Percentiles rank a stretch among this genome's conserved stretches.
Conservation (phyloP, 176 grass and related monocot genomes). For the Calamus simplicifolius region DNA sequence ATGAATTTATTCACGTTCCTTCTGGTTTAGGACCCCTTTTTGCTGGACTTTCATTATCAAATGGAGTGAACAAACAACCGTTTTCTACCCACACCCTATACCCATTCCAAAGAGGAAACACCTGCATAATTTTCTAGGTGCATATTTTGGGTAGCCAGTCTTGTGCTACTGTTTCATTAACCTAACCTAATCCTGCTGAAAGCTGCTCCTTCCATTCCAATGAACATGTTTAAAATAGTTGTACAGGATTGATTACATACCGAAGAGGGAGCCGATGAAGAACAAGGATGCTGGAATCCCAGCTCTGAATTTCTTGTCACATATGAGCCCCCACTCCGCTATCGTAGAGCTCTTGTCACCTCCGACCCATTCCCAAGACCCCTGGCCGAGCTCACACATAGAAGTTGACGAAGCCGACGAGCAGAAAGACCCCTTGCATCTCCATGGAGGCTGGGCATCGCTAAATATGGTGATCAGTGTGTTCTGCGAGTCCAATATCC, state of each 20-base stretch:
- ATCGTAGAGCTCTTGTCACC: constrained; percentile 36
- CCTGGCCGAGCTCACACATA: constrained; percentile 29
- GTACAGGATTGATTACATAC: constrained; percentile 4
- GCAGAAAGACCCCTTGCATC: constrained; percentile 18
- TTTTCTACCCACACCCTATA: too few species aligned
- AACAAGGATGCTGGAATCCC: constrained; percentile 46
- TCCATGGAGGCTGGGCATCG: constrained; percentile 34
- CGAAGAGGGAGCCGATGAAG: constrained; percentile 40
- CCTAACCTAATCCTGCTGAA: too few species aligned
- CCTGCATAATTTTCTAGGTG: too few species aligned
- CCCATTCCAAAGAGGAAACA: too few species aligned
- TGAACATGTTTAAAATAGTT: too few species aligned
- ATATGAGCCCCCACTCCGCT: constrained; percentile 47
- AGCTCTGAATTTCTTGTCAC: constrained; percentile 32
- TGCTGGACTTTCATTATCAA: too few species aligned
- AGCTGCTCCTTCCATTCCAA: too few species aligned
- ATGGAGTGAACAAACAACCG: too few species aligned
- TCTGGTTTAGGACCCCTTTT: too few species aligned
- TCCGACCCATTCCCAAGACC: constrained; percentile 42
- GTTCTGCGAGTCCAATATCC: constrained; percentile 40
- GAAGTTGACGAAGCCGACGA: not conserved
- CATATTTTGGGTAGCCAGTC: too few species aligned
- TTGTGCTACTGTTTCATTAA: too few species aligned
- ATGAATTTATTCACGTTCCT: too few species aligned
- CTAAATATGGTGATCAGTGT: constrained; percentile 40